These are phyloP conservation scores for Colletotrichum melonis DNA, from an alignment of 2,329 filamentous ascomycete species.

Conservation along the genomic window DNA sequence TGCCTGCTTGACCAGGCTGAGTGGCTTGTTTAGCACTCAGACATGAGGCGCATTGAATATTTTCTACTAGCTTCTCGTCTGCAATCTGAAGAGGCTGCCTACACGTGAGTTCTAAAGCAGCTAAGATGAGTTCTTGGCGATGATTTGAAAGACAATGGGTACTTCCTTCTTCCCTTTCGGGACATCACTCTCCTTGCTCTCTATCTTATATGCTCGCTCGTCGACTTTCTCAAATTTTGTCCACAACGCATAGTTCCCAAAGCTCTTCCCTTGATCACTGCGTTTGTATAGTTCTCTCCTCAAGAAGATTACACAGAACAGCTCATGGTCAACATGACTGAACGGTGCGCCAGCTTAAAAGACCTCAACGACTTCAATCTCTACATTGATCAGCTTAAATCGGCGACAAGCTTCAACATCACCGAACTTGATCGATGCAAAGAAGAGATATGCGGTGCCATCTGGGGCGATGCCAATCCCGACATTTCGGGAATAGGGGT, in stretches of 20 bases:
- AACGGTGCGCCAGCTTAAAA: neutral
- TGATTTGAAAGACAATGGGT: neutral
- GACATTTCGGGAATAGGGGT: slow-evolving; percentile 28
- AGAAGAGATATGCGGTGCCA: neutral
- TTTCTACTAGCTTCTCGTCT: too few species aligned
- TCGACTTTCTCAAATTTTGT: neutral
- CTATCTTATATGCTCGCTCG: neutral
- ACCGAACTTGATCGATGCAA: neutral
- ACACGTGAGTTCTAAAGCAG: too few species aligned
- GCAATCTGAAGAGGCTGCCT: too few species aligned
- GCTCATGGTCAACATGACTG: neutral
- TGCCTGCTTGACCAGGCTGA: too few species aligned
- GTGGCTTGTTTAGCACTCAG: too few species aligned
- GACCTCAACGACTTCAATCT: neutral
- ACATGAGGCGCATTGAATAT: too few species aligned
- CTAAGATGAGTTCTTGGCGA: neutral
- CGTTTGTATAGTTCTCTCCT: neutral
- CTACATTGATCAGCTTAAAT: neutral
- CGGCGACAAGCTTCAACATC: neutral
- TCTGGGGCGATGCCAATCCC: slow-evolving; percentile 1
- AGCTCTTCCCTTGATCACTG: neutral
- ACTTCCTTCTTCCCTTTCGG: neutral
- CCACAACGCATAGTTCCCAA: too few species aligned
- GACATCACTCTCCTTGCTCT: neutral
- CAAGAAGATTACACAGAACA: neutral